Conservation (phyloP, 192 early-diverging fungal genomes). For the Coemansia sp. region DNA sequence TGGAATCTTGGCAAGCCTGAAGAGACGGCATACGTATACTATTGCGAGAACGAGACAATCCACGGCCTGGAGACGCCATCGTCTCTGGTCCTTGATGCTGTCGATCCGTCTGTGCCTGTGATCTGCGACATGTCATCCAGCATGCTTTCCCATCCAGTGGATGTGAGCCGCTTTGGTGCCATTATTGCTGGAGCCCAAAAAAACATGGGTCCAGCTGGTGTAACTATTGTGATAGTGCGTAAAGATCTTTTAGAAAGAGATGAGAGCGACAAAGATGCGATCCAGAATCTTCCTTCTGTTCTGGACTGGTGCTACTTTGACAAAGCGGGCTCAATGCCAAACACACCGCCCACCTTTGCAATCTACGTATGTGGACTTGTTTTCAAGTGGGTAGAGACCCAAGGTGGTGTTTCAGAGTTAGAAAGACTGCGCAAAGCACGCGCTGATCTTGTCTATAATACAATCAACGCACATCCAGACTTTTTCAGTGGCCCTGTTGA, state of each 20-base stretch:
- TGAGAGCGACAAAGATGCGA: conserved; percentile 37
- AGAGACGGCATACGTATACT: conserved; percentile 87
- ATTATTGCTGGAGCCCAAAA: conserved; percentile 98
- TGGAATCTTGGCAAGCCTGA: conserved; percentile 69
- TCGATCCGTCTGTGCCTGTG: conserved; percentile 65
- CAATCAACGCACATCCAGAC: conserved; percentile 57
- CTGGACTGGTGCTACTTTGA: conserved; percentile 85
- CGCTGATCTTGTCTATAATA: conserved; percentile 68
- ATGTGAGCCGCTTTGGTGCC: conserved; percentile 79
- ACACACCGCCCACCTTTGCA: conserved; percentile 94
- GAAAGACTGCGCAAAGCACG: conserved; percentile 70
- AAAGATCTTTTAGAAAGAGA: conserved; percentile 78
- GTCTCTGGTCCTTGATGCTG: conserved; percentile 36
- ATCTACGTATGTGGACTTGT: conserved; percentile 90
- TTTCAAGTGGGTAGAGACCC: conserved; percentile 76
- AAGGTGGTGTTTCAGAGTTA: conserved; percentile 64
- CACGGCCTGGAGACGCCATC: conserved; percentile 87
- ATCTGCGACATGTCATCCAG: conserved; percentile 93
- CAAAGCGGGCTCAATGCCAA: conserved; percentile 86
- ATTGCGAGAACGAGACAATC: conserved; percentile 98
- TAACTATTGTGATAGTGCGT: conserved; percentile 89
- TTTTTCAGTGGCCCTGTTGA: conserved; percentile 72
- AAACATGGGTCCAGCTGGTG: conserved; percentile 90
- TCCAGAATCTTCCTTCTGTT: conserved; percentile 68
- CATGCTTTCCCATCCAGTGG: conserved; percentile 75